These are phyloP conservation scores for Lotmaria passim DNA, from an alignment of 208 protist genomes.

Conservation along the genomic window DNA sequence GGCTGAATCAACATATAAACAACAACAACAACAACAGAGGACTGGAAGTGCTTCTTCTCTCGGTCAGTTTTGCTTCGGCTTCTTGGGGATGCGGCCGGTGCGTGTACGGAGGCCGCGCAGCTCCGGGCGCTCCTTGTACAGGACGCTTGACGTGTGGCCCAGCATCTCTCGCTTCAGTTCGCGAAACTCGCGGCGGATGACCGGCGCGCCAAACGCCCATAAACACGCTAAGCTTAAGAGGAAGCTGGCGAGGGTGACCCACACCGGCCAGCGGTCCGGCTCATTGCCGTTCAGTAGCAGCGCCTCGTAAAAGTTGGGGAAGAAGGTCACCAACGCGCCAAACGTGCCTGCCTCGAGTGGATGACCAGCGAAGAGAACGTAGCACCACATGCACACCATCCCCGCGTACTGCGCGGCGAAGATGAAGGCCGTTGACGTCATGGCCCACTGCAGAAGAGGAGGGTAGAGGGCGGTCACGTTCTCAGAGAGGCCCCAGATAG, in stretches of 20 bases:
- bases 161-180: constrained; percentile 38
- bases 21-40: background rate
- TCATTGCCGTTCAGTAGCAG: constrained; percentile 48
- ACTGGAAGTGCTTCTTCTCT: background rate
- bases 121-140: constrained; percentile 52
- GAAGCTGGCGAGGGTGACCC: constrained; percentile 48
- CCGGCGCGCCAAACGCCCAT: constrained; percentile 40
- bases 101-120: constrained; percentile 29
- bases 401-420: constrained; percentile 45
- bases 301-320: constrained; percentile 57
- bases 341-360: constrained; percentile 34
- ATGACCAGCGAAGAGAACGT: constrained; percentile 41
- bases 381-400: constrained; percentile 39
- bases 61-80: constrained; percentile 8
- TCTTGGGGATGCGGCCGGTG: background rate
- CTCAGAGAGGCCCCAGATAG: constrained; percentile 28
- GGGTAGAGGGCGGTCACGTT: constrained; percentile 20
- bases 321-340: constrained; percentile 40
- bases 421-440: constrained; percentile 23
- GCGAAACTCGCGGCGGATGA: constrained; percentile 40
- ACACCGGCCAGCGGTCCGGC: constrained; percentile 44
- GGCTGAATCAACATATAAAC: background rate
- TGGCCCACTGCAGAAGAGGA: constrained; percentile 21
- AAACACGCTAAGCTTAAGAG: constrained; percentile 38
- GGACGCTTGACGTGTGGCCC: constrained; percentile 33